These are phyloP conservation scores for Candida vartiovaarae DNA, from an alignment of 805 yeast species.

Conservation along the genomic window DNA sequence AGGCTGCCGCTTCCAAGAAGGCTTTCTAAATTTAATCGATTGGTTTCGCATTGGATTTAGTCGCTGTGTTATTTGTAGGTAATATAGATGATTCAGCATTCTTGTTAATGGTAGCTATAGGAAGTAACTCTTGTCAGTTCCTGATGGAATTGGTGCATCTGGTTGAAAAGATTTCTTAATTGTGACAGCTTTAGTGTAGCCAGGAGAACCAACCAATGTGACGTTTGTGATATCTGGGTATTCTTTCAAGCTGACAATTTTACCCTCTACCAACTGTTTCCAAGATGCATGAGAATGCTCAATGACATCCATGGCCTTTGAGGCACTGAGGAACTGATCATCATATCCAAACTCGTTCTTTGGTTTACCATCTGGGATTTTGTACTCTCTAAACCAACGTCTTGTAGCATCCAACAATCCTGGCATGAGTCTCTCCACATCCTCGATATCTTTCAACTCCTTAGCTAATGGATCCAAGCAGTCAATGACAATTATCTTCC, in stretches of 20 bases:
- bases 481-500: conserved; percentile 79
- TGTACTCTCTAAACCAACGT: conserved; percentile 80
- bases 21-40: conserved; percentile 13
- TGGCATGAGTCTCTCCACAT: conserved; percentile 63
- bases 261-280: conserved; percentile 46
- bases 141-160: conserved; percentile 9
- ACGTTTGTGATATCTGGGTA: conserved; percentile 40
- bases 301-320: conserved; percentile 53
- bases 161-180: not conserved
- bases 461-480: conserved; percentile 57
- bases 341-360: conserved; percentile 67
- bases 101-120: not conserved
- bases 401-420: conserved; percentile 62
- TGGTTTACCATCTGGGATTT: conserved; percentile 76
- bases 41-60: not conserved
- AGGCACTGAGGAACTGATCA: conserved; percentile 55
- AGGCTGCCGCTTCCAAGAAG: conserved; percentile 66
- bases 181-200: conserved; percentile 12
- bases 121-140: conserved; percentile 9
- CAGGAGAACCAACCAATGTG: conserved; percentile 45
- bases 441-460: conserved; percentile 54
- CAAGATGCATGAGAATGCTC: conserved; percentile 64
- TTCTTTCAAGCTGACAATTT: conserved; percentile 27
- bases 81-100: not conserved
- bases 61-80: not conserved